A percentile compares a stretch with the other conserved stretches of the same genome.
phyloP scores from a whole-genome alignment of 306 rosid genomes.

The Dalbergia cochinchinensis region DNA sequence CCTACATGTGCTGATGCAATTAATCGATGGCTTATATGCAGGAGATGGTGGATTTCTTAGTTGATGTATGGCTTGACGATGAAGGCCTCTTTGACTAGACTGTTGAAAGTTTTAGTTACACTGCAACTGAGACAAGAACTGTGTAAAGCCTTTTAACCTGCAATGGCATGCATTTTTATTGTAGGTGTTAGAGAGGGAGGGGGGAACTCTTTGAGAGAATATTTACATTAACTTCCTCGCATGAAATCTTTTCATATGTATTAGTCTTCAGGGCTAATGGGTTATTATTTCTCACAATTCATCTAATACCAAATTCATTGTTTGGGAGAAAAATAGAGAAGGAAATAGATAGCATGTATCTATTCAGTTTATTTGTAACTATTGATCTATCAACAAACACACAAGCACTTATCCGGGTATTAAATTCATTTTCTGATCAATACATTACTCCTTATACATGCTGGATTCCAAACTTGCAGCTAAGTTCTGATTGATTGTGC shows the following conservation, averaged over 20 bases:
- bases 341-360: not conserved
- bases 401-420: conserved; percentile 10
- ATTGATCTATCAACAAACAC: conserved; percentile 31
- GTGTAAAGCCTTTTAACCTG: conserved; percentile 44
- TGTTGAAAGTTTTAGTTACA: conserved; percentile 27
- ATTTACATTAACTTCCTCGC: conserved; percentile 37
- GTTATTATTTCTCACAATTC: conserved; percentile 43
- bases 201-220: conserved; percentile 6
- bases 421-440: conserved; percentile 7
- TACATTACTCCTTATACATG: conserved; percentile 1
- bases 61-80: conserved; percentile 91
- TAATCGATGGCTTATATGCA: conserved; percentile 52
- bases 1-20: conserved; percentile 39
- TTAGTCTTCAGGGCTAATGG: conserved; percentile 26
- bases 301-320: conserved; percentile 28
- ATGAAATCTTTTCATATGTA: conserved; percentile 34
- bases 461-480: not conserved
- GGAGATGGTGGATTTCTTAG: conserved; percentile 99
- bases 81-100: conserved; percentile 81
- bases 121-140: conserved; percentile 40
- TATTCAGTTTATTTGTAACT: conserved; percentile 24
- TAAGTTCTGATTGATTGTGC: not conserved
- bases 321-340: not conserved
- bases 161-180: conserved; percentile 40
- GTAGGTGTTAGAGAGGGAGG: conserved; percentile 25